These are phyloP conservation scores for Komagataella ulmi DNA, from an alignment of 805 yeast species.

Conservation along the genomic window DNA sequence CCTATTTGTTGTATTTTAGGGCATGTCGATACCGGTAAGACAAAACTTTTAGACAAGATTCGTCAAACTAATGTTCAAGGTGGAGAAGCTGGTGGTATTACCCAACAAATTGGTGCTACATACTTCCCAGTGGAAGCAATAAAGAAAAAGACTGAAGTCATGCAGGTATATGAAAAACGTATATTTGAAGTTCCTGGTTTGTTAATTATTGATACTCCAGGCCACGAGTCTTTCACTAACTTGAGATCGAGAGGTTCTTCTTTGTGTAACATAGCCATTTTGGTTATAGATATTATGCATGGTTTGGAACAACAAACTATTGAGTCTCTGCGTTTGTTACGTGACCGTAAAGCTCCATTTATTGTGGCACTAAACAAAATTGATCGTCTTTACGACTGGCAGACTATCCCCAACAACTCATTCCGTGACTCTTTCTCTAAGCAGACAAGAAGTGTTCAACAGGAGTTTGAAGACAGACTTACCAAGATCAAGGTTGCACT, in stretches of 20 bases:
- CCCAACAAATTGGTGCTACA: constrained; percentile 99
- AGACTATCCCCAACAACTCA: constrained; percentile 78
- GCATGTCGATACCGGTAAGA: constrained; percentile 99
- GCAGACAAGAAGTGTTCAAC: constrained; percentile 76
- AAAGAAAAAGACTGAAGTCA: constrained; percentile 79
- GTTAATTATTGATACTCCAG: constrained; percentile 95
- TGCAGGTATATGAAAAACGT: constrained; percentile 77
- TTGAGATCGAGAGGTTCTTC: constrained; percentile 98
- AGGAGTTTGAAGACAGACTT: constrained; percentile 83
- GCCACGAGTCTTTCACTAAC: constrained; percentile 98
- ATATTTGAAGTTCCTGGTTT: constrained; percentile 94
- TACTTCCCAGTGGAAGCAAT: constrained; percentile 96
- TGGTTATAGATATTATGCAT: constrained; percentile 98
- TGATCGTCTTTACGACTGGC: constrained; percentile 96
- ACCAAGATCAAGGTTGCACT: constrained; percentile 78
- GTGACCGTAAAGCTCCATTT: constrained; percentile 97
- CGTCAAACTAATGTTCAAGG: constrained; percentile 99
- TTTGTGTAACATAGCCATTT: constrained; percentile 95
- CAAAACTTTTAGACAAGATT: constrained; percentile 89
- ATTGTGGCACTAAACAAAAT: constrained; percentile 94
- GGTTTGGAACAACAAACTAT: constrained; percentile 97
- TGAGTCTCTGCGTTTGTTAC: constrained; percentile 81
- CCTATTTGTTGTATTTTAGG: constrained; percentile 99
- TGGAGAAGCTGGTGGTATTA: constrained; percentile 99
- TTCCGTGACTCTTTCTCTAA: constrained; percentile 86